Evolutionary conservation across 495 filamentous ascomycete species (phyloP).

Genomic region (Beverwykella pulmonaria): DNA sequence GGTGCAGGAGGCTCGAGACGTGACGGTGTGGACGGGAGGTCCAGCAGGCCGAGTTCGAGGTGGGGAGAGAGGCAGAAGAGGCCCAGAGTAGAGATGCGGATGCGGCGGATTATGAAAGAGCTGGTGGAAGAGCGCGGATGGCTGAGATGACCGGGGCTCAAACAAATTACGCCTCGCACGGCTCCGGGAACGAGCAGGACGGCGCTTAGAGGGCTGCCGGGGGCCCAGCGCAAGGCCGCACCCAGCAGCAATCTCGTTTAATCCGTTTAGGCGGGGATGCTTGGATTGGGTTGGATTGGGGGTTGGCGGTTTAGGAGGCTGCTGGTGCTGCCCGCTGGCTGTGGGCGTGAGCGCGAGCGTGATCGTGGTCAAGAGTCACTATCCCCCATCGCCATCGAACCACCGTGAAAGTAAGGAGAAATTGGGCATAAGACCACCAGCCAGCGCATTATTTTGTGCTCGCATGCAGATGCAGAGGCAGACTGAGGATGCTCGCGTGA

Average conservation of each 20-base stretch:
- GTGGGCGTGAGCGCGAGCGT: neutral
- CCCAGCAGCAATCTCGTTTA: constrained; percentile 14
- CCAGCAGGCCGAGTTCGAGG: neutral
- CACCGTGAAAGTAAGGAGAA: neutral
- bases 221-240: neutral
- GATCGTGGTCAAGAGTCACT: neutral
- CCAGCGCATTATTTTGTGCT: neutral
- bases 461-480: neutral
- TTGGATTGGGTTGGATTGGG: too few relatives aligned
- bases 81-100: neutral
- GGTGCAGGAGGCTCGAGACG: too few relatives aligned
- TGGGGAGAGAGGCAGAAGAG: constrained; percentile 2
- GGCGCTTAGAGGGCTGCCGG: constrained; percentile 5
- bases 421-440: neutral
- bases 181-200: neutral
- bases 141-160: constrained; percentile 5
- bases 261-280: neutral
- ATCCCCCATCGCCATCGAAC: neutral
- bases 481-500: neutral
- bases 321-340: neutral
- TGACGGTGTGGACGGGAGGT: neutral
- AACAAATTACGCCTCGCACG: constrained; percentile 23
- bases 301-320: neutral
- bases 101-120: constrained; percentile 27
- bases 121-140: constrained; percentile 22